phyloP scores from a whole-genome alignment of 2,329 filamentous ascomycete species.

The Tolypocladium paradoxum region DNA sequence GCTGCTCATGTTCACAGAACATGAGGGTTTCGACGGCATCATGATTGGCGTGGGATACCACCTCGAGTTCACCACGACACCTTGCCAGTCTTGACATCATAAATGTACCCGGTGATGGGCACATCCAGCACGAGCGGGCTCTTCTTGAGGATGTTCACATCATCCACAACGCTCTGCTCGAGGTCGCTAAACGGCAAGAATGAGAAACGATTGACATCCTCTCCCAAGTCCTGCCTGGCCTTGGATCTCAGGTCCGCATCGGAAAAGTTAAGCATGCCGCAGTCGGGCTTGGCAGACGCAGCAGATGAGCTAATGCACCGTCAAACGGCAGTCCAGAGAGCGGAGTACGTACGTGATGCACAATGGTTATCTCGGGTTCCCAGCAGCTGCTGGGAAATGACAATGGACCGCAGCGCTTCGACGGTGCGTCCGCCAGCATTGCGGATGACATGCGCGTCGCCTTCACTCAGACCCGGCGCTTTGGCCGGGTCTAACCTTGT shows the following conservation, averaged over 20 bases:
- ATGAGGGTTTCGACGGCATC: slow-evolving; percentile 28
- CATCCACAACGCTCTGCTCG: slow-evolving; percentile 52
- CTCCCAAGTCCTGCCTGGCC: slow-evolving; percentile 49
- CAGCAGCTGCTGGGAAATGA: slow-evolving; percentile 71
- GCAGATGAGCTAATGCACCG: neutral
- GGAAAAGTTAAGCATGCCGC: slow-evolving; percentile 56
- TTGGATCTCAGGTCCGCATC: slow-evolving; percentile 44
- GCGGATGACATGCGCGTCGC: slow-evolving; percentile 69
- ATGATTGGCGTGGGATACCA: slow-evolving; percentile 31
- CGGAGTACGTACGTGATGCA: slow-evolving; percentile 46
- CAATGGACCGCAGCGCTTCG: slow-evolving; percentile 61
- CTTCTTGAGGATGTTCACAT: slow-evolving; percentile 52
- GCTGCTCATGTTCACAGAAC: slow-evolving; percentile 21
- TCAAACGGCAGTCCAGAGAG: too few species aligned
- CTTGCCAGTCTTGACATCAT: slow-evolving; percentile 65
- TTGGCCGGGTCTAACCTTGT: slow-evolving; percentile 56
- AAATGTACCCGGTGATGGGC: slow-evolving; percentile 61
- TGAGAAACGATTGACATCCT: slow-evolving; percentile 39
- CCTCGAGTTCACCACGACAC: slow-evolving; percentile 31
- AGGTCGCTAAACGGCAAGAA: slow-evolving; percentile 58
- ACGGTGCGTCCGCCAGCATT: slow-evolving; percentile 58
- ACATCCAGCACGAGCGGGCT: slow-evolving; percentile 51
- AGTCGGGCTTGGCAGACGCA: slow-evolving; percentile 20
- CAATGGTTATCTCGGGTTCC: slow-evolving; percentile 59
- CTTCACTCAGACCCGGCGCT: slow-evolving; percentile 60